Conservation (phyloP, 2,329 filamentous ascomycete species). For the Pestalotiopsis sp. region DNA sequence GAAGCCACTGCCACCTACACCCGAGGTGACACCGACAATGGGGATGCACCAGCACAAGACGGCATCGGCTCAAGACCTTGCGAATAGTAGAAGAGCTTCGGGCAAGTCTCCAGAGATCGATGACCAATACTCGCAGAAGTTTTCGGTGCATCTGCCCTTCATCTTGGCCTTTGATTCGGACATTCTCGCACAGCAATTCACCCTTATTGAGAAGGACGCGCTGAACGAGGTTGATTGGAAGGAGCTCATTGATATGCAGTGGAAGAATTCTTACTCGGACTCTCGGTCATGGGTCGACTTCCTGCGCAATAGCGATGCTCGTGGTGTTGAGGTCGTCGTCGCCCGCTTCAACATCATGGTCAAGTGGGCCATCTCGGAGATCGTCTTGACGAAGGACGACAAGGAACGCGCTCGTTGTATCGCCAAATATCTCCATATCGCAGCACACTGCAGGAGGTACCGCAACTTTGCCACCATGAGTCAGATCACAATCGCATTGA, state of each 20-base stretch:
- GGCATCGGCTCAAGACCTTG: slow-evolving; percentile 27
- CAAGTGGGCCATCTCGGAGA: slow-evolving; percentile 81
- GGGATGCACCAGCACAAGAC: slow-evolving; percentile 35
- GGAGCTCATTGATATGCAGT: slow-evolving; percentile 79
- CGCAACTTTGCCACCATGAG: slow-evolving; percentile 85
- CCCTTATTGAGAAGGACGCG: slow-evolving; percentile 82
- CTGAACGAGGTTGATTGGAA: slow-evolving; percentile 88
- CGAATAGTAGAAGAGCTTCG: slow-evolving; percentile 35
- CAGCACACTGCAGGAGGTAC: slow-evolving; percentile 70
- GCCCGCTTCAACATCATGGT: slow-evolving; percentile 87
- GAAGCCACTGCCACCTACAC: slow-evolving; percentile 50
- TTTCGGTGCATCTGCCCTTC: slow-evolving; percentile 70
- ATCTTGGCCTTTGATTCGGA: slow-evolving; percentile 80
- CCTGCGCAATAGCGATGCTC: slow-evolving; percentile 68
- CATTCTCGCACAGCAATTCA: slow-evolving; percentile 78
- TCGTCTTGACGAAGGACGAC: slow-evolving; percentile 70
- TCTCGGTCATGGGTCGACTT: slow-evolving; percentile 82
- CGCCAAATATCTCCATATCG: slow-evolving; percentile 81
- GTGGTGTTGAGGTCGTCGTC: slow-evolving; percentile 80
- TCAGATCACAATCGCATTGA: slow-evolving; percentile 75
- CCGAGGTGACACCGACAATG: slow-evolving; percentile 47
- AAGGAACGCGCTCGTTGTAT: slow-evolving; percentile 75
- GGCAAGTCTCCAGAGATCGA: slow-evolving; percentile 31
- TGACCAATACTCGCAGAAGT: slow-evolving; percentile 34
- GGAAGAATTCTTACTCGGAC: slow-evolving; percentile 69